Evolutionary conservation across 768 basidiomycete species (phyloP).

Genomic region (Tylopilus cervinicoccineus): DNA sequence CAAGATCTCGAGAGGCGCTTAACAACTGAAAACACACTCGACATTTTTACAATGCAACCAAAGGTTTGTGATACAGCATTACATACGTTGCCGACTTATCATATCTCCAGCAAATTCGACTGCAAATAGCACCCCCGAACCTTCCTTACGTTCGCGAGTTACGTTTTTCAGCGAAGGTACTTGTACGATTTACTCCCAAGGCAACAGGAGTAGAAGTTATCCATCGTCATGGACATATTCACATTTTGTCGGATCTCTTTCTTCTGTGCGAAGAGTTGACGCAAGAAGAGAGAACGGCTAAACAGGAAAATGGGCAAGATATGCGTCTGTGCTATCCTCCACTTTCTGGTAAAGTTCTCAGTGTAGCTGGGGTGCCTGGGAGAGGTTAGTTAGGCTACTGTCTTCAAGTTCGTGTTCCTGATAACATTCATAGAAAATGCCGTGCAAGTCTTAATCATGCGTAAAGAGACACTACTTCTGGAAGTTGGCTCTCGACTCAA

Average conservation of each 20-base stretch:
- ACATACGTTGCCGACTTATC: slow-evolving; percentile 1
- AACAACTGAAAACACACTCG: slow-evolving; percentile 72
- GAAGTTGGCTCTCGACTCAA: slow-evolving; percentile 53
- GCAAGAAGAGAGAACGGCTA: slow-evolving; percentile 52
- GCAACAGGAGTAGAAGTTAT: slow-evolving; percentile 70
- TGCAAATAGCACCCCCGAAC: slow-evolving; percentile 83
- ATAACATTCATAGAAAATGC: slow-evolving; percentile 53
- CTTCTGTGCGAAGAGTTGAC: slow-evolving; percentile 85
- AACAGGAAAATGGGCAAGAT: slow-evolving; percentile 59
- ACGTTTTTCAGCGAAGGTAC: slow-evolving; percentile 65
- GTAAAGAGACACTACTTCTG: slow-evolving; percentile 77
- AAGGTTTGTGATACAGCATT: slow-evolving; percentile 50
- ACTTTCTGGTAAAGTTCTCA: slow-evolving; percentile 88
- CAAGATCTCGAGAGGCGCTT: slow-evolving; percentile 79
- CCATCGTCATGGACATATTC: slow-evolving; percentile 78
- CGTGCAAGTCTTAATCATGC: slow-evolving; percentile 77
- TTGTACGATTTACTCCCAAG: slow-evolving; percentile 73
- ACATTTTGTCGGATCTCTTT: slow-evolving; percentile 90
- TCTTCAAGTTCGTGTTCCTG: slow-evolving; percentile 7
- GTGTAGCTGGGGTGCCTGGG: slow-evolving; percentile 56
- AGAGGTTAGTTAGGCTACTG: slow-evolving; percentile 44
- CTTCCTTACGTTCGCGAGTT: slow-evolving; percentile 77
- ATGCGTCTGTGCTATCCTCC: slow-evolving; percentile 96
- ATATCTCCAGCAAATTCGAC: slow-evolving; percentile 65
- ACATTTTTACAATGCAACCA: slow-evolving; percentile 93